Conservation (phyloP, 306 rosid species). For the Acmispon strigosus region DNA sequence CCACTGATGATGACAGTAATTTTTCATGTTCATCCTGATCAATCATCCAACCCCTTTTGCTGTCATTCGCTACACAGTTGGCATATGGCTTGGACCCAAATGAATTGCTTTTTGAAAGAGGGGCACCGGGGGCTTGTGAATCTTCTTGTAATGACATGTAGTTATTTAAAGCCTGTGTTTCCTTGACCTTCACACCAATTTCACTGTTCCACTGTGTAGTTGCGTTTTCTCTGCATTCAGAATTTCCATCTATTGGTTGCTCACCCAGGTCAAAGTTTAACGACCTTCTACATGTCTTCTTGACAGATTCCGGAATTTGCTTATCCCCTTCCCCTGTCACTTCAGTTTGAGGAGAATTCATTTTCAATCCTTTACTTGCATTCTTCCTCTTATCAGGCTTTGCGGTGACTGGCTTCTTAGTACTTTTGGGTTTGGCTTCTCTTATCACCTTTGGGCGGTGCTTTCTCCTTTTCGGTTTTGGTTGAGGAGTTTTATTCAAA, state of each 20-base stretch:
- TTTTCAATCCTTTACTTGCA: slow-evolving; percentile 38
- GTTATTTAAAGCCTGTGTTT: slow-evolving; percentile 19
- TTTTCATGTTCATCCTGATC: slow-evolving; percentile 7
- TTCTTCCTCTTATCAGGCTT: slow-evolving; percentile 43
- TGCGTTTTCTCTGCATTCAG: slow-evolving; percentile 22
- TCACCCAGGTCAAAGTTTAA: slow-evolving; percentile 43
- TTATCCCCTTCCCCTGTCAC: slow-evolving; percentile 12
- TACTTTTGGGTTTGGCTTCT: slow-evolving; percentile 55
- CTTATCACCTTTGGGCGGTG: slow-evolving; percentile 86
- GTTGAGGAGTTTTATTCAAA: slow-evolving; percentile 41
- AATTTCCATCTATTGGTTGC: slow-evolving; percentile 29
- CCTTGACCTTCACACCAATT: slow-evolving; percentile 7
- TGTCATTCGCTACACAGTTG: neutral
- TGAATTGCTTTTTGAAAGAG: slow-evolving; percentile 13
- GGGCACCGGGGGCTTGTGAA: slow-evolving; percentile 12
- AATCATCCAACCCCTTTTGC: slow-evolving; percentile 17
- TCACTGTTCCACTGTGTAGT: slow-evolving; percentile 18
- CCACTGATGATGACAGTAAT: neutral
- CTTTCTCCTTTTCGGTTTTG: slow-evolving; percentile 56
- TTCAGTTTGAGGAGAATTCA: slow-evolving; percentile 26
- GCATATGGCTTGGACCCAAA: slow-evolving; percentile 8
- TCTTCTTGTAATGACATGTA: slow-evolving; percentile 1
- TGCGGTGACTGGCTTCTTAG: slow-evolving; percentile 33
- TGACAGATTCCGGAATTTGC: slow-evolving; percentile 20
- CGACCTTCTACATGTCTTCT: slow-evolving; percentile 55